These are phyloP conservation scores for Boletus patriciae DNA, from an alignment of 768 basidiomycete species.

Conservation along the genomic window DNA sequence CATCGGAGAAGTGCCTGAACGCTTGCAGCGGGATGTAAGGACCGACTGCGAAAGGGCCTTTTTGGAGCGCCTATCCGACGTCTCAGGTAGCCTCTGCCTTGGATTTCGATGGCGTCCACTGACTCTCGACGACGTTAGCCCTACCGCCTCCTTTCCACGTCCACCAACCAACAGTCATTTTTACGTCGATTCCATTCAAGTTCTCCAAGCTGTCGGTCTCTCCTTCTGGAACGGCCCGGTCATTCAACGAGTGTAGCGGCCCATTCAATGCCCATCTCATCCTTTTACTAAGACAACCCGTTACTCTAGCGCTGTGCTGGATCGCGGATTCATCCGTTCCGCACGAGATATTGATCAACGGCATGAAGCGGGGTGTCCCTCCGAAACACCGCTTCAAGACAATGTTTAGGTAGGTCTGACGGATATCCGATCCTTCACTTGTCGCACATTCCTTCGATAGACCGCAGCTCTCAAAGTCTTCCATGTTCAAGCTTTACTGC, in stretches of 20 bases:
- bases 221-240: slow-evolving; percentile 34
- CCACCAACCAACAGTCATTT: slow-evolving; percentile 50
- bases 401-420: slow-evolving; percentile 56
- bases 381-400: slow-evolving; percentile 64
- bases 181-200: slow-evolving; percentile 59
- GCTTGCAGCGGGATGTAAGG: slow-evolving; percentile 40
- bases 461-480: slow-evolving; percentile 52
- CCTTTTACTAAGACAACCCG: not conserved
- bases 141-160: slow-evolving; percentile 51
- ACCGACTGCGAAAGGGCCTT: slow-evolving; percentile 73
- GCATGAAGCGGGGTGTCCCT: slow-evolving; percentile 73
- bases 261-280: not conserved
- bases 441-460: slow-evolving; percentile 31
- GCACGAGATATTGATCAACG: slow-evolving; percentile 73
- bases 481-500: slow-evolving; percentile 51
- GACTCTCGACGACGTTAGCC: slow-evolving; percentile 30
- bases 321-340: slow-evolving; percentile 47
- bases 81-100: slow-evolving; percentile 37
- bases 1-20: slow-evolving; percentile 65
- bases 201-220: slow-evolving; percentile 49
- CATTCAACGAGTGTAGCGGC: slow-evolving; percentile 69
- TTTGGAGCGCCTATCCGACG: slow-evolving; percentile 49
- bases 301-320: slow-evolving; percentile 65
- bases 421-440: not conserved
- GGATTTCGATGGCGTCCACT: not conserved